Evolutionary conservation across 192 early-diverging fungal species (phyloP).

Genomic region (Coemansia nantahalensis): DNA sequence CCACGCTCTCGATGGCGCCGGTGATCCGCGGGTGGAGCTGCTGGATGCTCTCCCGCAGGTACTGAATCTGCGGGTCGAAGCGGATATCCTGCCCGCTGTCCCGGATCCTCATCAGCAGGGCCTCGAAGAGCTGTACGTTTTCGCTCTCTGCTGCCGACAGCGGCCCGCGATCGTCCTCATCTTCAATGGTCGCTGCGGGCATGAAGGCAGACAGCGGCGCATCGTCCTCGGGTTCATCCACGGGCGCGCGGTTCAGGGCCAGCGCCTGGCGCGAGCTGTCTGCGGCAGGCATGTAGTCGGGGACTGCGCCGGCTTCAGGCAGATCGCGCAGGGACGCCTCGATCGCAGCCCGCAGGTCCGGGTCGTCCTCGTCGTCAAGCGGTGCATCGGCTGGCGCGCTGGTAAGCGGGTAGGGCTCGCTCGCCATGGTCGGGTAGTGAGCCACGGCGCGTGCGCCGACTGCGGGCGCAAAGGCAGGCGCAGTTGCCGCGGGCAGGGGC

Average conservation of each 20-base stretch:
- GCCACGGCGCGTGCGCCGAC: slow-evolving; percentile 2
- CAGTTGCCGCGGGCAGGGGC: neutral
- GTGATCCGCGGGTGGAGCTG: slow-evolving; percentile 83
- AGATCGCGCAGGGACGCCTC: slow-evolving; percentile 73
- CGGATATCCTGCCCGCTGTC: slow-evolving; percentile 74
- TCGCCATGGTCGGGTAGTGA: slow-evolving; percentile 21
- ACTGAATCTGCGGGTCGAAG: slow-evolving; percentile 74
- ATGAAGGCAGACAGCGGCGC: slow-evolving; percentile 32
- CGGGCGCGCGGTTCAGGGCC: neutral
- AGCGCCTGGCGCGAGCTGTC: slow-evolving; percentile 2
- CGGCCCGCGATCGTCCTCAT: slow-evolving; percentile 52
- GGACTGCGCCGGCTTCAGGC: slow-evolving; percentile 9
- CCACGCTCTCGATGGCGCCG: slow-evolving; percentile 68
- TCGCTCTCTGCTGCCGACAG: slow-evolving; percentile 78
- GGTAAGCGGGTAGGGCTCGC: slow-evolving; percentile 36
- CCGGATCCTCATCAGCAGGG: slow-evolving; percentile 79
- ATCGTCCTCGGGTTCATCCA: slow-evolving; percentile 6
- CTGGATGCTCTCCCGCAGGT: slow-evolving; percentile 83
- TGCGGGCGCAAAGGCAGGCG: slow-evolving; percentile 1
- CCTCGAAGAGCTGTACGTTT: slow-evolving; percentile 86
- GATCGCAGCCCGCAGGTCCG: slow-evolving; percentile 72
- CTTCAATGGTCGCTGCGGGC: slow-evolving; percentile 27
- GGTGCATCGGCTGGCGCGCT: slow-evolving; percentile 16
- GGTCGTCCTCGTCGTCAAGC: slow-evolving; percentile 60
- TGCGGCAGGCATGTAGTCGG: slow-evolving; percentile 21